These are phyloP conservation scores for Candida silvicultrix DNA, from an alignment of 805 yeast genomes.

Conservation along the genomic window DNA sequence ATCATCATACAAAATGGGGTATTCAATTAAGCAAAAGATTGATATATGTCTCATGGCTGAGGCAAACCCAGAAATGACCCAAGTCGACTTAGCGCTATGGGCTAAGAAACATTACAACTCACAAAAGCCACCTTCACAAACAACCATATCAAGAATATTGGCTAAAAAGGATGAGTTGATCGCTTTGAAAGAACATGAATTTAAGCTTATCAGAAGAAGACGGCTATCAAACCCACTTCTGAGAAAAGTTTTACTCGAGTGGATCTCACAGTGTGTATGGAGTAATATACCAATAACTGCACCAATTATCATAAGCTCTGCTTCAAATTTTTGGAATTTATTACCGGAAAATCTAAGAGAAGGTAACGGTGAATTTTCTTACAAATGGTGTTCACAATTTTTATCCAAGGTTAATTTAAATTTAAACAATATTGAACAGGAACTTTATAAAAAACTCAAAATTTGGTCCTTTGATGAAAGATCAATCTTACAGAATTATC, in stretches of 20 bases:
- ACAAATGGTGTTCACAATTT: slow-evolving; percentile 48
- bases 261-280: slow-evolving; percentile 66
- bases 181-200: slow-evolving; percentile 45
- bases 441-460: slow-evolving; percentile 39
- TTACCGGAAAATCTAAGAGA: slow-evolving; percentile 48
- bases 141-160: slow-evolving; percentile 56
- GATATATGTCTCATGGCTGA: slow-evolving; percentile 64
- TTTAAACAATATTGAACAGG: slow-evolving; percentile 38
- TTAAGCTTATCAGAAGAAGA: slow-evolving; percentile 41
- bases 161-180: slow-evolving; percentile 49
- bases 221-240: slow-evolving; percentile 45
- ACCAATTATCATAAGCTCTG: slow-evolving; percentile 58
- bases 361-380: slow-evolving; percentile 60
- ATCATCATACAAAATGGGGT: slow-evolving; percentile 35
- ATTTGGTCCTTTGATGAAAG: slow-evolving; percentile 61
- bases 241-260: slow-evolving; percentile 56
- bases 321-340: slow-evolving; percentile 56
- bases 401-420: slow-evolving; percentile 44
- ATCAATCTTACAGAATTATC: slow-evolving; percentile 35
- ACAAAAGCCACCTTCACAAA: slow-evolving; percentile 54
- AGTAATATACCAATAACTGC: slow-evolving; percentile 59
- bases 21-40: slow-evolving; percentile 54
- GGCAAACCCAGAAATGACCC: slow-evolving; percentile 64
- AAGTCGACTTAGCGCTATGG: slow-evolving; percentile 58
- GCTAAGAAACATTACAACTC: slow-evolving; percentile 49